A percentile compares a stretch with the other conserved stretches of the same genome.
Evolutionary conservation across 768 basidiomycete species (phyloP).

Genomic region (Leccinum aurantiacum): DNA sequence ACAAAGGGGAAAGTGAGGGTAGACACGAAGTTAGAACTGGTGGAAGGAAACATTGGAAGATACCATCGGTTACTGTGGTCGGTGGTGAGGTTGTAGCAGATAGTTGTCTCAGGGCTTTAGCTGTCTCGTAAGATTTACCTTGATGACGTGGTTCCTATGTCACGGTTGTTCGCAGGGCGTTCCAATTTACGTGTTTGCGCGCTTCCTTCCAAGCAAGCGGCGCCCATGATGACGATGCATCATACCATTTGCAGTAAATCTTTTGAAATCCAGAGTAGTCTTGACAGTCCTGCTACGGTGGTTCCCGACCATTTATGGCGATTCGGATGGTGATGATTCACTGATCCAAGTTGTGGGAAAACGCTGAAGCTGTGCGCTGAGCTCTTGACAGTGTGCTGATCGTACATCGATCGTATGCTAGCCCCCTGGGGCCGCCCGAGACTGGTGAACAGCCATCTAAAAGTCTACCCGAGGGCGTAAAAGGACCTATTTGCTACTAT

Average conservation of each 20-base stretch:
- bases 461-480: too few relatives aligned
- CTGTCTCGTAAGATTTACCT: constrained; percentile 51
- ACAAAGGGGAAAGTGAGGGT: constrained; percentile 14
- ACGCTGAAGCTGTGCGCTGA: too few relatives aligned
- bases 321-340: constrained; percentile 30
- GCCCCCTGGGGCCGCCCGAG: too few relatives aligned
- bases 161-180: constrained; percentile 42
- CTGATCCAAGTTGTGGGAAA: too few relatives aligned
- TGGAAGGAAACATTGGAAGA: neutral
- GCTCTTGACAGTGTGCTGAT: too few relatives aligned
- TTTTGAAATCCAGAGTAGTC: constrained; percentile 60
- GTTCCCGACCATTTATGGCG: constrained; percentile 96
- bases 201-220: constrained; percentile 77
- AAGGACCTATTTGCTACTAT: too few relatives aligned
- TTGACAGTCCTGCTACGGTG: constrained; percentile 62
- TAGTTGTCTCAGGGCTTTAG: neutral
- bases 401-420: too few relatives aligned
- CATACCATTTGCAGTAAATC: constrained; percentile 66
- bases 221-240: constrained; percentile 62
- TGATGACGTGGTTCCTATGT: constrained; percentile 35
- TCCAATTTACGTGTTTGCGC: constrained; percentile 68
- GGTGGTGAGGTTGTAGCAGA: constrained; percentile 16
- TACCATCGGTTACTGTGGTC: constrained; percentile 29
- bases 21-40: neutral
- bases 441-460: too few relatives aligned